A percentile compares a stretch with the other conserved stretches of the same genome.
Evolutionary conservation across 352 stramenopile genomes (phyloP).

Genomic region (Phytophthora ramorum): DNA sequence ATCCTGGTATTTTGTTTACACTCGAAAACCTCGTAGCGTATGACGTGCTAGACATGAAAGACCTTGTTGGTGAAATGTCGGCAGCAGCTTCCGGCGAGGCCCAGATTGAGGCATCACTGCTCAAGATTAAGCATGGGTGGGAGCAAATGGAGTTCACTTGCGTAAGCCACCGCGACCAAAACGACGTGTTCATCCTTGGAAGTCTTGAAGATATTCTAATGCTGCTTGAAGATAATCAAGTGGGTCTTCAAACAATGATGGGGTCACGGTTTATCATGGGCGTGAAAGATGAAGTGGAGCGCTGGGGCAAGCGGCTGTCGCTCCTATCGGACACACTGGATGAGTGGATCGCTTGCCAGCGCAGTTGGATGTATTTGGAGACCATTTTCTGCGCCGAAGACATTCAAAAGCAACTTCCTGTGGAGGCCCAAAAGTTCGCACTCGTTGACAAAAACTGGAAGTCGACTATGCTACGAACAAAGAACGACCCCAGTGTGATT

Average conservation of each 20-base stretch:
- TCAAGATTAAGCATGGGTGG: slow-evolving; percentile 91
- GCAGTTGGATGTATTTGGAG: slow-evolving; percentile 91
- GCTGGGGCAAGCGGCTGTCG: slow-evolving; percentile 90
- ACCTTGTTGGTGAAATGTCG: slow-evolving; percentile 87
- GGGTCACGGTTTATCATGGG: slow-evolving; percentile 92
- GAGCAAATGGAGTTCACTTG: slow-evolving; percentile 88
- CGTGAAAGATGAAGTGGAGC: slow-evolving; percentile 91
- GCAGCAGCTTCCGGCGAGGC: slow-evolving; percentile 88
- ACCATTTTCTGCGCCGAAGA: slow-evolving; percentile 91
- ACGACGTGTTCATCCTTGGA: slow-evolving; percentile 91
- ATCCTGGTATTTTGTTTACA: slow-evolving; percentile 89
- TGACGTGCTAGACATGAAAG: slow-evolving; percentile 90
- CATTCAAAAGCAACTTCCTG: slow-evolving; percentile 89
- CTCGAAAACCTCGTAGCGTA: slow-evolving; percentile 90
- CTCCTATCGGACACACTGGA: slow-evolving; percentile 86
- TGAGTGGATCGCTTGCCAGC: slow-evolving; percentile 87
- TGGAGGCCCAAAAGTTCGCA: slow-evolving; percentile 88
- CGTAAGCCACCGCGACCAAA: slow-evolving; percentile 84
- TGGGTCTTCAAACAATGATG: slow-evolving; percentile 94
- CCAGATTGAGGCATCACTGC: slow-evolving; percentile 90
- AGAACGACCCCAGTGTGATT: slow-evolving; percentile 79
- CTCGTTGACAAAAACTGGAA: slow-evolving; percentile 91
- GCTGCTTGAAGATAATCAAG: slow-evolving; percentile 92
- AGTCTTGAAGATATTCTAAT: slow-evolving; percentile 91
- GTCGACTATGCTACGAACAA: slow-evolving; percentile 81